These are phyloP conservation scores for Fusarium staphyleae DNA, from an alignment of 2,329 filamentous ascomycete species.

Conservation along the genomic window DNA sequence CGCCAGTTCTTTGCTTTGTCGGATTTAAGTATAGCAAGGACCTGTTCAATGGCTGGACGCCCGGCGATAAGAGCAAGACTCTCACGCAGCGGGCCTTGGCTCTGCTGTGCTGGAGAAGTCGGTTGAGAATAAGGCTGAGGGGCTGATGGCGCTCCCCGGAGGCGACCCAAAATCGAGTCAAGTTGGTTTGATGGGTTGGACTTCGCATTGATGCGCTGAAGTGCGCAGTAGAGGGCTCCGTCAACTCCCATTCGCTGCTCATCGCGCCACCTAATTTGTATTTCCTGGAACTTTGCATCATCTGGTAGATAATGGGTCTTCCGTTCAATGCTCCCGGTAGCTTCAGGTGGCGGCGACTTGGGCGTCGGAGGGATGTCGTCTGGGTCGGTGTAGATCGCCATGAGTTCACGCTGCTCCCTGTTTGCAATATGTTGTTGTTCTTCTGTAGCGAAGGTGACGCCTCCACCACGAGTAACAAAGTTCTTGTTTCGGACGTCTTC, in stretches of 20 bases:
- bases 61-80: constrained; percentile 45
- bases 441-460: constrained; percentile 57
- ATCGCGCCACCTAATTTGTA: constrained; percentile 59
- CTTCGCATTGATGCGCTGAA: constrained; percentile 52
- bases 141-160: constrained; percentile 37
- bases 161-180: constrained; percentile 51
- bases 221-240: constrained; percentile 52
- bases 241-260: constrained; percentile 53
- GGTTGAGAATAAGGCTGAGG: constrained; percentile 26
- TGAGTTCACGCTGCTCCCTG: constrained; percentile 65
- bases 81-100: constrained; percentile 17
- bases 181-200: constrained; percentile 48
- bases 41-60: constrained; percentile 50
- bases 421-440: constrained; percentile 64
- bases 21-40: constrained; percentile 54
- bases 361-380: constrained; percentile 64
- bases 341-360: constrained; percentile 58
- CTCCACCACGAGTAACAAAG: constrained; percentile 63
- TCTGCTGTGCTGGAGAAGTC: constrained; percentile 15
- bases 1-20: constrained; percentile 53
- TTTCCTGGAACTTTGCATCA: constrained; percentile 55
- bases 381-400: constrained; percentile 64
- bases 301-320: constrained; percentile 49
- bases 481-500: constrained; percentile 55
- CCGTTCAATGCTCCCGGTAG: constrained; percentile 28